Base-by-base conservation (phyloP, 805 yeast genomes). In the Saccharomyces kudriavzevii region DNA sequence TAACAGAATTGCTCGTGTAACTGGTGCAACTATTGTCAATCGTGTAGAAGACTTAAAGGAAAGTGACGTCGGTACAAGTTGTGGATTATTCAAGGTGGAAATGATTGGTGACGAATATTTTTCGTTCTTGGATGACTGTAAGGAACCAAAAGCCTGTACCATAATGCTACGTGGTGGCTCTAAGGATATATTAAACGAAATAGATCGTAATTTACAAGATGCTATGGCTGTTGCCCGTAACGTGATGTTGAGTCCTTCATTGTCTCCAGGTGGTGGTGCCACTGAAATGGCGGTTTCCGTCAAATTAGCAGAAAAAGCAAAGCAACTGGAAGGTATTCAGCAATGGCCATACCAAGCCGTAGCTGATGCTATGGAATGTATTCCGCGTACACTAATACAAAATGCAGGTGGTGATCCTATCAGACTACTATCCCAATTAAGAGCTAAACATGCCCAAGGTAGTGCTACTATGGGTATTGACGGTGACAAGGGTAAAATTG, bases 311-410 rank as follows among this genome's bases (percentile, higher is more conserved):
- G 97, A 91, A 69, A 85, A 82, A 74, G 97, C 98, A 49, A 92
- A 90, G 75, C 78, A 83, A 50, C 81, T 94, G 60, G 97, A 90
- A 70, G 99, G 98, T 57, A 86, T 92, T 54, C 91, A 87, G 55
- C 99, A 94, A 74, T 92, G 96, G 96, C 99, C 99, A 49, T 94
- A 94, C 73, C 94, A 89, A 73, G 97, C 98, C 3, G 98, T 94
- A 52, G 96, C 97, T 8, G 98, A 94, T 74, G 98, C 99, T 0
- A 86, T 94, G 77, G 99, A 94, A 74, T 97, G 94, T 49, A 94
- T 94, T 63, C 98, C 99, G 63, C 85, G 99, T 75, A 94, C 99
- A 3, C 80, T 94, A 68, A 84, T 94, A 57, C 99, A 94, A 76
- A 94, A 94, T 73, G 90, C 98, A 62, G 99, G 99, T 66, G 98